phyloP scores from a whole-genome alignment of 805 yeast genomes.

The Metschnikowia koreensis region DNA sequence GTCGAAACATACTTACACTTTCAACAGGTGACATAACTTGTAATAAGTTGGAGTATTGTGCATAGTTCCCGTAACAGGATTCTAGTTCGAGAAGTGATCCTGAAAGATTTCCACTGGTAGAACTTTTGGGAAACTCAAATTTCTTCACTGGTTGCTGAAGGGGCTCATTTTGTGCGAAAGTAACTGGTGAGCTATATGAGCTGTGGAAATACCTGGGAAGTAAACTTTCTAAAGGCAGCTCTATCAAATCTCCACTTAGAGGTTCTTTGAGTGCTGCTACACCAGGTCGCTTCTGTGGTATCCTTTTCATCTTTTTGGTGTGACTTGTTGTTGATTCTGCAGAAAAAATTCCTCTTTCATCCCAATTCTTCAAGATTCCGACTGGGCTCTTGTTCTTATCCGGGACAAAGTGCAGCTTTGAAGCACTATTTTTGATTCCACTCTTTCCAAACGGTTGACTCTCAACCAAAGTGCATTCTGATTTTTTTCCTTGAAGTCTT shows the following conservation, averaged over 20 bases:
- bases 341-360: background rate
- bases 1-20: conserved; percentile 4
- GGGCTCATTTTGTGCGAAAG: background rate
- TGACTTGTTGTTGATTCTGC: background rate
- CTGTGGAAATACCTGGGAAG: conserved; percentile 7
- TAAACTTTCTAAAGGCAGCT: conserved; percentile 8
- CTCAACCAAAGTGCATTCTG: background rate
- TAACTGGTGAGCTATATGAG: conserved; percentile 9
- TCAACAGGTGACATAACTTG: conserved; percentile 8
- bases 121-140: background rate
- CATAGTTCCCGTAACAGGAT: conserved; percentile 4
- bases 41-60: conserved; percentile 5
- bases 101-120: conserved; percentile 1
- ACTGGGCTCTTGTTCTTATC: background rate
- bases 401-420: background rate
- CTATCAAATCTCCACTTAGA: background rate
- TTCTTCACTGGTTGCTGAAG: background rate
- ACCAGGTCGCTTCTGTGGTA: background rate
- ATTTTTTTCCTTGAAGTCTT: background rate
- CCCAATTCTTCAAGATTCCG: background rate
- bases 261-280: background rate
- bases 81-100: conserved; percentile 5
- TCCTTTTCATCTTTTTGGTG: background rate
- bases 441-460: background rate
- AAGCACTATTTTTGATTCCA: background rate